Conservation (phyloP, 192 early-diverging fungal species). For the Ambispora gerdemannii region DNA sequence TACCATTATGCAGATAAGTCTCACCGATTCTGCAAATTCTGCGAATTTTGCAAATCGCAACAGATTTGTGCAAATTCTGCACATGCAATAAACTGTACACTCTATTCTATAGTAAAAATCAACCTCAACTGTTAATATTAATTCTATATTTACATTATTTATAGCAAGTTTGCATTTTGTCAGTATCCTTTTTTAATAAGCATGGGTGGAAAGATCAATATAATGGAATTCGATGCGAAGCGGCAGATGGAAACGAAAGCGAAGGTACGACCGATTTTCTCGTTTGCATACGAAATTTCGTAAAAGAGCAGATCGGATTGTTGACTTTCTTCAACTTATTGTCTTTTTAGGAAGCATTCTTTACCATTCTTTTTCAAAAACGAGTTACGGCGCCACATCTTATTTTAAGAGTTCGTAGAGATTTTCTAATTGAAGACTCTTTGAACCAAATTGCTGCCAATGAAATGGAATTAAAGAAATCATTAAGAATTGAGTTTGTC, state of each 20-base stretch:
- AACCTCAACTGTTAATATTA: too few relatives aligned
- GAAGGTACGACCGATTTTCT: constrained; percentile 38
- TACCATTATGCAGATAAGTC: too few relatives aligned
- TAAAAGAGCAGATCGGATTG: constrained; percentile 25
- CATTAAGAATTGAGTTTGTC: constrained; percentile 85
- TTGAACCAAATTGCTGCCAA: constrained; percentile 68
- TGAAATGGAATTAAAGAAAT: constrained; percentile 85
- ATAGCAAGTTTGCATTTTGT: constrained; percentile 74
- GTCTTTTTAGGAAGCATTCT: constrained; percentile 53
- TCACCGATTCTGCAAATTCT: too few relatives aligned
- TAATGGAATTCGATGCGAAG: constrained; percentile 74
- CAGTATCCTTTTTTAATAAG: constrained; percentile 80
- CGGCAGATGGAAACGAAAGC: constrained; percentile 74
- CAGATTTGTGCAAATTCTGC: too few relatives aligned
- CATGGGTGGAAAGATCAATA: constrained; percentile 70
- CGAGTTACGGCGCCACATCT: constrained; percentile 52
- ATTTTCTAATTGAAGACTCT: constrained; percentile 71
- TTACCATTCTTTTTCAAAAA: constrained; percentile 57
- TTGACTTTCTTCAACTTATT: background rate
- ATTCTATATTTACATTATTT: too few relatives aligned
- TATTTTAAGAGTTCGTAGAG: constrained; percentile 58
- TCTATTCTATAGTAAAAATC: too few relatives aligned
- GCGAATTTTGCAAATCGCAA: too few relatives aligned
- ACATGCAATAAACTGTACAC: too few relatives aligned
- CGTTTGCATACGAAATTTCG: constrained; percentile 27